These are phyloP conservation scores for Nadsonia fulvescens DNA, from an alignment of 805 yeast species.

Conservation along the genomic window DNA sequence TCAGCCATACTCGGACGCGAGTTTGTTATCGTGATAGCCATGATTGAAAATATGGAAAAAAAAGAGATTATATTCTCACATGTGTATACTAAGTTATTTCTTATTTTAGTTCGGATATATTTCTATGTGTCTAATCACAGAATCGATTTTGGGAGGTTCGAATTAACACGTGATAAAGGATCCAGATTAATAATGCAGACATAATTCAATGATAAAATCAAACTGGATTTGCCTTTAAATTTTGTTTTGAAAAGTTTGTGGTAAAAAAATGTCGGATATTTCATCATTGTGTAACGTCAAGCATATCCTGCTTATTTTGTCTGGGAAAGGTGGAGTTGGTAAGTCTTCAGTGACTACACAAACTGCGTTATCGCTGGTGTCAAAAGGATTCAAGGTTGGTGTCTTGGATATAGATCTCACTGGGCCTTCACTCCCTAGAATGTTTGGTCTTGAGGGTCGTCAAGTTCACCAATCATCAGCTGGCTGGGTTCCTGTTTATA, in stretches of 20 bases:
- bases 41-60: too few species aligned
- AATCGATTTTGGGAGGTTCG: conserved; percentile 1
- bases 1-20: conserved; percentile 10
- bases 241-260: not conserved
- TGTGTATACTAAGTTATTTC: too few species aligned
- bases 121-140: conserved; percentile 1
- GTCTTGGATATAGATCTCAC: conserved; percentile 89
- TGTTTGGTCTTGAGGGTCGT: conserved; percentile 75
- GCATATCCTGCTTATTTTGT: conserved; percentile 65
- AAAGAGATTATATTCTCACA: too few species aligned
- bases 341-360: conserved; percentile 93
- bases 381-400: conserved; percentile 68
- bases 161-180: too few species aligned
- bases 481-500: conserved; percentile 86
- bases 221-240: not conserved
- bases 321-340: conserved; percentile 97
- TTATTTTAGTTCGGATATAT: too few species aligned
- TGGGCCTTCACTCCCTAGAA: conserved; percentile 90
- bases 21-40: conserved; percentile 4
- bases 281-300: conserved; percentile 26
- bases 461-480: conserved; percentile 65
- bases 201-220: not conserved
- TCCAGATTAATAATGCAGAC: too few species aligned
- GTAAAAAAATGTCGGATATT: not conserved
- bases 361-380: conserved; percentile 63